Evolutionary conservation across 495 filamentous ascomycete species (phyloP).

Genomic region (Poronia punctata): DNA sequence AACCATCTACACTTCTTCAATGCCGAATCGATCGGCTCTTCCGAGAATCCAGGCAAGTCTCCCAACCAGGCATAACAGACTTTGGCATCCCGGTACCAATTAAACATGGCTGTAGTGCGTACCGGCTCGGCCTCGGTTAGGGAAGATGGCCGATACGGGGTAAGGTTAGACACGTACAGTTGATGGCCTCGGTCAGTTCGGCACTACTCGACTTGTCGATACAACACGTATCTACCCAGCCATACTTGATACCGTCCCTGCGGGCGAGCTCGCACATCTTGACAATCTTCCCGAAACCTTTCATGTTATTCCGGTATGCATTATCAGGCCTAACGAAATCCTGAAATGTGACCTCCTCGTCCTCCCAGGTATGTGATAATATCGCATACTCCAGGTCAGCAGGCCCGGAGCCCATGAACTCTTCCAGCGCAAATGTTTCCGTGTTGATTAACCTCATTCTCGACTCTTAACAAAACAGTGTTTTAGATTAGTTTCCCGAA

Average conservation of each 20-base stretch:
- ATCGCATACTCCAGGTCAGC: constrained; percentile 6
- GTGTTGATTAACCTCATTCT: constrained; percentile 4
- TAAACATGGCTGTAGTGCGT: constrained; percentile 21
- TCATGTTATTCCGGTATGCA: background rate
- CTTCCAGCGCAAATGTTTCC: background rate
- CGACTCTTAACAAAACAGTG: background rate
- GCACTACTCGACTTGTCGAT: constrained; percentile 23
- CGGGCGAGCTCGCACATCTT: constrained; percentile 4
- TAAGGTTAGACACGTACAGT: background rate
- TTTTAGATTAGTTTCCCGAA: background rate
- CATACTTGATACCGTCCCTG: constrained; percentile 11
- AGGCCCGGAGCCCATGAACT: background rate
- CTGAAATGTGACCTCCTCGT: constrained; percentile 14
- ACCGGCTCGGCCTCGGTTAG: background rate
- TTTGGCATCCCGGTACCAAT: constrained; percentile 19
- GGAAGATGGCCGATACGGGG: background rate
- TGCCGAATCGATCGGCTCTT: background rate
- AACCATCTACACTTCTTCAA: background rate
- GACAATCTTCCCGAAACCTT: constrained; percentile 7
- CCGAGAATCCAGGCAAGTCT: constrained; percentile 11
- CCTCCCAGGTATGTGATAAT: constrained; percentile 13
- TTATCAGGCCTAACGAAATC: constrained; percentile 4
- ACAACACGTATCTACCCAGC: constrained; percentile 22
- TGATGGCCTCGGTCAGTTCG: constrained; percentile 17
- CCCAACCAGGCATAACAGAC: constrained; percentile 27